These are phyloP conservation scores for Mortierella sp. DNA, from an alignment of 371 early-diverging fungal species.

Conservation along the genomic window DNA sequence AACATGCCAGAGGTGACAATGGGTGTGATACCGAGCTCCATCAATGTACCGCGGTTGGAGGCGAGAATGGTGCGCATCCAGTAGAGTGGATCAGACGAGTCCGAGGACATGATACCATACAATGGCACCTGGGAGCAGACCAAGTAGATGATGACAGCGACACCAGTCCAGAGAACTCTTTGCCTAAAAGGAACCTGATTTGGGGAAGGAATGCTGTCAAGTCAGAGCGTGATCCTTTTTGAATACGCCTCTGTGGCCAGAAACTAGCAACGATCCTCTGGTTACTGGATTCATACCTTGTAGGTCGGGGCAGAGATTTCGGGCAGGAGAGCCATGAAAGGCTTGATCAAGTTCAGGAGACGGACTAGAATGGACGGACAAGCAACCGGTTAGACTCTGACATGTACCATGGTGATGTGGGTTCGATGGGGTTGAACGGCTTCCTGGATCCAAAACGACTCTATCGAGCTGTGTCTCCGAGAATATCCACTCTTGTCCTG, in stretches of 20 bases:
- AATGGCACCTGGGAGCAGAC: slow-evolving; percentile 99
- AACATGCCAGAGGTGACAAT: slow-evolving; percentile 99
- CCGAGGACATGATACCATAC: slow-evolving; percentile 99
- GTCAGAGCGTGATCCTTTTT: too few species aligned
- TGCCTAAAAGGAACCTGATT: slow-evolving; percentile 94
- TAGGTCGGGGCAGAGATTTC: slow-evolving; percentile 97
- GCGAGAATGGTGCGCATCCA: slow-evolving; percentile 99
- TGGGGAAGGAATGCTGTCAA: too few species aligned
- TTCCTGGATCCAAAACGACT: not conserved
- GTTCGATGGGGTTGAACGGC: slow-evolving; percentile 2
- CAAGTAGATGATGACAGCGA: slow-evolving; percentile 98
- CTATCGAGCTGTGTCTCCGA: not conserved
- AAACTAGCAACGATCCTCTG: too few species aligned
- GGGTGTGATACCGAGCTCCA: slow-evolving; percentile 99
- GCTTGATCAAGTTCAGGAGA: slow-evolving; percentile 96
- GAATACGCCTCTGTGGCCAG: too few species aligned
- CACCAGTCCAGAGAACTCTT: slow-evolving; percentile 99
- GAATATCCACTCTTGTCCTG: not conserved
- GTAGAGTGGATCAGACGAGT: slow-evolving; percentile 98
- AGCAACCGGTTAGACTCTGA: too few species aligned
- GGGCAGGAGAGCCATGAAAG: slow-evolving; percentile 98
- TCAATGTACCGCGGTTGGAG: slow-evolving; percentile 99
- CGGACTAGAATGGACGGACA: slow-evolving; percentile 71
- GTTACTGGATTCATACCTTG: too few species aligned
- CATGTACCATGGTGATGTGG: not conserved